A percentile compares a stretch with the other conserved stretches of the same genome.
Conservation (phyloP, 1,139 yeast species). For the Blastobotrys persicus region DNA sequence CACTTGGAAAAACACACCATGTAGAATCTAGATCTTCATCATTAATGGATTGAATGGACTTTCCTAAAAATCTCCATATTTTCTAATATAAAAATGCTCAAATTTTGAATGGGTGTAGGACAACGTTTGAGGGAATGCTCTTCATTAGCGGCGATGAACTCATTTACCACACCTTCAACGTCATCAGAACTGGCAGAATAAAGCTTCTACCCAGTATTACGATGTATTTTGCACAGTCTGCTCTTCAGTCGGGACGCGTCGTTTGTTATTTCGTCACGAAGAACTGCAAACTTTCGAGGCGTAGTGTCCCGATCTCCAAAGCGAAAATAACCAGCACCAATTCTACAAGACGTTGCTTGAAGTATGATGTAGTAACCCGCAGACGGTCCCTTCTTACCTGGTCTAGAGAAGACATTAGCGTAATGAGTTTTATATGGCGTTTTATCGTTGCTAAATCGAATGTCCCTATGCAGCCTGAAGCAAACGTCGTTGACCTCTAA, state of each 20-base stretch:
- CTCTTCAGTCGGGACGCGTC: conserved; percentile 11
- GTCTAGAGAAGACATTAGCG: conserved; percentile 25
- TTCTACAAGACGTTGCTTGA: conserved; percentile 20
- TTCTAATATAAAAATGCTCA: too few species aligned
- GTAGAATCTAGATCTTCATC: too few species aligned
- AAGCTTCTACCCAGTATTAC: conserved; percentile 14
- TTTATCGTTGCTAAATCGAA: conserved; percentile 25
- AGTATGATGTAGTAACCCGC: conserved; percentile 27
- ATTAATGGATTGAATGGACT: too few species aligned
- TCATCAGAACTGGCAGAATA: conserved; percentile 12
- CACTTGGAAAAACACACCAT: too few species aligned
- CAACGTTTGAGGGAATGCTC: conserved; percentile 9
- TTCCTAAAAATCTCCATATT: too few species aligned
- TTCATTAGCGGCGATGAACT: conserved; percentile 15
- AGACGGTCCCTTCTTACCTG: conserved; percentile 26
- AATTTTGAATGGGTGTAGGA: too few species aligned
- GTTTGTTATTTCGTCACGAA: conserved; percentile 15
- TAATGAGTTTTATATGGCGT: conserved; percentile 28
- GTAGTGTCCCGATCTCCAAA: conserved; percentile 18
- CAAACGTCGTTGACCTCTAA: conserved; percentile 24
- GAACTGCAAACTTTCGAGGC: conserved; percentile 11
- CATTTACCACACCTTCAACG: conserved; percentile 15
- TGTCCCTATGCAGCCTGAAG: conserved; percentile 27
- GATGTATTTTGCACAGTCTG: conserved; percentile 16
- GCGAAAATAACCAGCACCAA: conserved; percentile 18